Evolutionary conservation across 1,139 yeast genomes (phyloP), one percentile per base, ranked within the genome.

Genomic region (Blastobotrys illinoisensis): DNA sequence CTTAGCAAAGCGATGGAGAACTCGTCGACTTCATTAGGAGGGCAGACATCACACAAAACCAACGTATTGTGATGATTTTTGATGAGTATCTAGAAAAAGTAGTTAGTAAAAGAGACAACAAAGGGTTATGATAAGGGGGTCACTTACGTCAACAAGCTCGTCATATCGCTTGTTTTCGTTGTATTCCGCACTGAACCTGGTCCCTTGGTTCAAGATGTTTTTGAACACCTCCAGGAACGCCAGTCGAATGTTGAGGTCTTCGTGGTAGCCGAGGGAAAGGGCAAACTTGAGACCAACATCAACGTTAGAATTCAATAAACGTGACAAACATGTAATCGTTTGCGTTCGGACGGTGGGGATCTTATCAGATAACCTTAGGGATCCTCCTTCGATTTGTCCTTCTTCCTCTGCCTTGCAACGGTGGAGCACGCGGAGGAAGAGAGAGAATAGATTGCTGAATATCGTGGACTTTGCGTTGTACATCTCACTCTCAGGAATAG

Each of bases 281-380:
- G 91, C 90, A 68, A 82, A 82, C 54, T 82, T 83, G 66, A 88
- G 75, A 9, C 96, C 96, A 50, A 87, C 83, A 59, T 86, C 90
- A 1, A 86, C 82, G 64, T 89, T 90, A 9, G 87, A 79, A 62
- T 80, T 84, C 51, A 89, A 74, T 46, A 89, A 69, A 61, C 86
- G 86, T 1, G 91, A 82, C 49, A 88, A 75, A 44, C 88, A 81
- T 44, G 76, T 74, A 53, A 88, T 80, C n/a, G 86, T 82, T 66
- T 85, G 82, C 23, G 85, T 88, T 24, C 83, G 16, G 45, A 53
- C 51, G 24, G 50, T 50, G 5, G 63, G 61, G 5, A 57, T 47
- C 45, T 56, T 55, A 40, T 58, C 59, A 18, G 54, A 52, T 46
- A 56, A 45, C 13, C 45, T 48, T 32, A 52, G 44, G 14, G 48